Conservation (phyloP, 1,284 basidiomycete genomes). For the Cystobasidium sp. region DNA sequence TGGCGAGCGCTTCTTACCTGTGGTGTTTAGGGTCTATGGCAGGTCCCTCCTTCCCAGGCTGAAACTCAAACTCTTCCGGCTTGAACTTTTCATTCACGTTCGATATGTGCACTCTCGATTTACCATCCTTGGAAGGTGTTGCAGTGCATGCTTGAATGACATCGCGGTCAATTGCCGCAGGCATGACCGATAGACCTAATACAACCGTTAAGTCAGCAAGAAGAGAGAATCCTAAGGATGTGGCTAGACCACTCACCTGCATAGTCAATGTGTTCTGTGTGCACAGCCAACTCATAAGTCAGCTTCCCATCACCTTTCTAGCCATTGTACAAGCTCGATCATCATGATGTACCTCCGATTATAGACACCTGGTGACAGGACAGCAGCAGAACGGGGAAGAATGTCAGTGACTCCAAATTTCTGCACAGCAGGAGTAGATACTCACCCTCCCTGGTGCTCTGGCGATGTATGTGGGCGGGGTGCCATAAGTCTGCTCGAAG, state of each 20-base stretch:
- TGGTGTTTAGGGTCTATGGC: conserved; percentile 32
- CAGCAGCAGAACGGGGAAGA: background rate
- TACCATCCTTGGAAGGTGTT: conserved; percentile 14
- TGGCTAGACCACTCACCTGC: conserved; percentile 48
- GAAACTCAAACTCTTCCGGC: conserved; percentile 53
- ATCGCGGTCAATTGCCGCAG: conserved; percentile 81
- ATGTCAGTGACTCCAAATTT: background rate
- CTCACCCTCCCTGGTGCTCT: conserved; percentile 85
- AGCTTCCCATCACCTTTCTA: conserved; percentile 37
- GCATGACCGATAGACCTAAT: conserved; percentile 74
- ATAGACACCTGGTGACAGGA: conserved; percentile 46
- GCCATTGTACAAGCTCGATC: background rate
- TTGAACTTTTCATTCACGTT: conserved; percentile 70
- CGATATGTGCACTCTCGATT: conserved; percentile 47
- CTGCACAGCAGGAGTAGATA: conserved; percentile 55
- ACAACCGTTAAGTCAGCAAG: background rate
- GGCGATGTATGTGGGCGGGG: conserved; percentile 70
- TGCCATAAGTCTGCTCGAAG: conserved; percentile 70
- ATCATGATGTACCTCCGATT: conserved; percentile 46
- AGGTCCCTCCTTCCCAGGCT: conserved; percentile 6
- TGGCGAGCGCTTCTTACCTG: conserved; percentile 7
- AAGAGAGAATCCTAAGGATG: background rate
- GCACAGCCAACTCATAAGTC: conserved; percentile 48
- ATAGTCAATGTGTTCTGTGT: conserved; percentile 87
- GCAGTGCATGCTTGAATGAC: conserved; percentile 69